These are phyloP conservation scores for Novymonas esmeraldas DNA, from an alignment of 208 protist species.

Conservation along the genomic window DNA sequence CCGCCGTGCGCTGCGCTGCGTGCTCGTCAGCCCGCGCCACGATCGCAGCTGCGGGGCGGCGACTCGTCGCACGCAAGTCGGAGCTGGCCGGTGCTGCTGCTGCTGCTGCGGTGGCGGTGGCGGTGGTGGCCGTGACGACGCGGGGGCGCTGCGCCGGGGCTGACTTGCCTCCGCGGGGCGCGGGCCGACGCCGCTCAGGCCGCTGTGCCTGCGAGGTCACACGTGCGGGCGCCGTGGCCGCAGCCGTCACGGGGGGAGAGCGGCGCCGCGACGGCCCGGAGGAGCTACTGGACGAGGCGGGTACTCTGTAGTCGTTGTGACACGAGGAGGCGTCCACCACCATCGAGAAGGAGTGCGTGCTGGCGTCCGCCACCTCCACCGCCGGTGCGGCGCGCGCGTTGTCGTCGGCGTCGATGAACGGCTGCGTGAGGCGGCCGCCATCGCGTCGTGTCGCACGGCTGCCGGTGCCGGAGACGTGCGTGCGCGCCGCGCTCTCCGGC, in stretches of 20 bases:
- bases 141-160: background rate
- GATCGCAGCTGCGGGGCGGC: no score
- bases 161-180: background rate
- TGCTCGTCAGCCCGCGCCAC: no score
- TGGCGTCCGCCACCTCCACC: background rate
- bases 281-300: background rate
- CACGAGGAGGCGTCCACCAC: slow-evolving; percentile 17
- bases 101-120: background rate
- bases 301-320: background rate
- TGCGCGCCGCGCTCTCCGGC: slow-evolving; percentile 10
- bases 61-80: no score
- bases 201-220: no score
- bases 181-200: background rate
- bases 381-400: no score
- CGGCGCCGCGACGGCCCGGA: background rate
- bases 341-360: slow-evolving; percentile 19
- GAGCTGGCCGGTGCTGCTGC: no score
- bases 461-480: background rate
- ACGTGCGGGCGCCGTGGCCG: no score
- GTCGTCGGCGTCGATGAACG: slow-evolving; percentile 5
- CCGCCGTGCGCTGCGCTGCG: background rate
- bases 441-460: no score
- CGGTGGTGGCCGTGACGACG: background rate
- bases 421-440: background rate
- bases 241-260: background rate